These are phyloP conservation scores for Lactarius indigo DNA, from an alignment of 768 basidiomycete species.

Conservation along the genomic window DNA sequence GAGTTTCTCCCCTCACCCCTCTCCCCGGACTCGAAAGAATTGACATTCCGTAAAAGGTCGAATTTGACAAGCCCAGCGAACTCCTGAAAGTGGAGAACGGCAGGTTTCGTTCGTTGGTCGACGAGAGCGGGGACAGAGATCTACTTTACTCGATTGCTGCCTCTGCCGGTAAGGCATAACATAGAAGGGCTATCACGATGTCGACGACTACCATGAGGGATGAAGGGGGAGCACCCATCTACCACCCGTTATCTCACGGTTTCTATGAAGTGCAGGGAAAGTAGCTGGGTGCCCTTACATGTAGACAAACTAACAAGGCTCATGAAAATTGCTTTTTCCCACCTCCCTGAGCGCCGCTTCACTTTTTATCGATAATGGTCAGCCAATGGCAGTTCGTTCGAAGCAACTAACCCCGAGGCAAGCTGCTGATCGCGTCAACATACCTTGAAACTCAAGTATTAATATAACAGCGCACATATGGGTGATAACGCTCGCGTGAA, in stretches of 20 bases:
- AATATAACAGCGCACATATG: neutral
- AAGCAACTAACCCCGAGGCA: neutral
- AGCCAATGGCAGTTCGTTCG: neutral
- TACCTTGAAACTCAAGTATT: neutral
- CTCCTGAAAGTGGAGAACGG: conserved; percentile 39
- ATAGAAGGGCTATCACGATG: no score
- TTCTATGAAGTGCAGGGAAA: no score
- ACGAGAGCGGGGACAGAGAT: conserved; percentile 39
- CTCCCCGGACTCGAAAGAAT: neutral
- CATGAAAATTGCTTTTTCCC: neutral
- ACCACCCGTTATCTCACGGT: neutral
- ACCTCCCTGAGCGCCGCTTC: neutral
- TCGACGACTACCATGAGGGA: no score
- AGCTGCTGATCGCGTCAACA: no score
- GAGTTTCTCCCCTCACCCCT: conserved; percentile 18
- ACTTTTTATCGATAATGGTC: neutral
- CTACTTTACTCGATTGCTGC: conserved; percentile 32
- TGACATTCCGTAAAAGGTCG: conserved; percentile 31
- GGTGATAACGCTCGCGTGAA: no score
- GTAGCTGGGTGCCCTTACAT: neutral
- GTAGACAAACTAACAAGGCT: neutral
- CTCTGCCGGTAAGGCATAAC: neutral
- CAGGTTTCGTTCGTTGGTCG: conserved; percentile 36
- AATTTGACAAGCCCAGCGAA: conserved; percentile 45
- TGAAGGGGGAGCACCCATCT: no score